A percentile compares a stretch with the other conserved stretches of the same genome.
phyloP scores from a whole-genome alignment of 768 basidiomycete species.

The Serendipita sp. region DNA sequence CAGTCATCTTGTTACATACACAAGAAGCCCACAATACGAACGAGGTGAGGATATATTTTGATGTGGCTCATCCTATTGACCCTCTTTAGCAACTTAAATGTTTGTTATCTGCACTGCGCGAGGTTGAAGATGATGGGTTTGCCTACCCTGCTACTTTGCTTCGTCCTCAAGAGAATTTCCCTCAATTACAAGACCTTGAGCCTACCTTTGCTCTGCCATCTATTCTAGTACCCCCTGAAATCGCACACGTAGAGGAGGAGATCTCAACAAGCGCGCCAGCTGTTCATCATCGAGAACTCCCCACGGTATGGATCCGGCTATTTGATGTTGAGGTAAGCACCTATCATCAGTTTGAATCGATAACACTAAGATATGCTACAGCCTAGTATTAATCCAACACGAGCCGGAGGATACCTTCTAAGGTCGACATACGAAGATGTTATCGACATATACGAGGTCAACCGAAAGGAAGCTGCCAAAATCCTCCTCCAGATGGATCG shows the following conservation, averaged over 20 bases:
- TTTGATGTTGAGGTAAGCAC: slow-evolving; percentile 41
- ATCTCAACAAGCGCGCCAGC: slow-evolving; percentile 35
- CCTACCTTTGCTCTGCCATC: slow-evolving; percentile 53
- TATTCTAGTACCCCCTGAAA: slow-evolving; percentile 75
- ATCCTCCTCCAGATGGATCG: slow-evolving; percentile 72
- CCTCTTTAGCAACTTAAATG: slow-evolving; percentile 51
- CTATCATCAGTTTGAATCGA: not conserved
- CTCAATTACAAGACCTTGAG: slow-evolving; percentile 24
- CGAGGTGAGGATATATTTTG: slow-evolving; percentile 32
- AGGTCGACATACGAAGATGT: slow-evolving; percentile 60
- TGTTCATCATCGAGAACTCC: slow-evolving; percentile 64
- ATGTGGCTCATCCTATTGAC: slow-evolving; percentile 8
- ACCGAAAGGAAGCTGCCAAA: slow-evolving; percentile 86
- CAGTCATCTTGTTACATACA: slow-evolving; percentile 37
- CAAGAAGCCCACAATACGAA: slow-evolving; percentile 28
- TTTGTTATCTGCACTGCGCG: slow-evolving; percentile 43
- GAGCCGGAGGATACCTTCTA: slow-evolving; percentile 63
- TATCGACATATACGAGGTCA: slow-evolving; percentile 82
- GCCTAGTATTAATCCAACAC: slow-evolving; percentile 51
- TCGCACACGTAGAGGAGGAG: slow-evolving; percentile 26
- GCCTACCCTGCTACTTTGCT: slow-evolving; percentile 38
- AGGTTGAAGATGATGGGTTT: slow-evolving; percentile 47
- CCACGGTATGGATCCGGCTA: slow-evolving; percentile 48
- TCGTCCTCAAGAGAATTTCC: slow-evolving; percentile 44
- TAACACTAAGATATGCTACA: slow-evolving; percentile 9